Conservation (phyloP, 2,329 filamentous ascomycete species). For the Penicillium sp. region DNA sequence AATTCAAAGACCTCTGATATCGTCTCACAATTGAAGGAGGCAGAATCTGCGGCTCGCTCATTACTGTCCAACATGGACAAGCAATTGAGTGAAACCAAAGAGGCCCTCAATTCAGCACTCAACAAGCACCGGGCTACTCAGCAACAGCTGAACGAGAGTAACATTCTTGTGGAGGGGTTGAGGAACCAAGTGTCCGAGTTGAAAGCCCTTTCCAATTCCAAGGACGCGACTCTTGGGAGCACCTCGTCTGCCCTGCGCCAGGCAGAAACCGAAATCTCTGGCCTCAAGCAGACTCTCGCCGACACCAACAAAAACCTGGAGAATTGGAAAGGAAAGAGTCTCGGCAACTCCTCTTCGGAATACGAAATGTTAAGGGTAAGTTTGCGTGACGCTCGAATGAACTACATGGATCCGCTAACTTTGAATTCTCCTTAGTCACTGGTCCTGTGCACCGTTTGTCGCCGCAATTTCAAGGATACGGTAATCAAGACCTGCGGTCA, state of each 20-base stretch:
- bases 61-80: slow-evolving; percentile 85
- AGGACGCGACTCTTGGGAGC: slow-evolving; percentile 66
- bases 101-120: slow-evolving; percentile 68
- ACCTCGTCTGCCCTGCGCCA: slow-evolving; percentile 62
- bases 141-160: slow-evolving; percentile 66
- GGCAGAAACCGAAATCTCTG: slow-evolving; percentile 71
- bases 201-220: slow-evolving; percentile 68
- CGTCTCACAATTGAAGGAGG: slow-evolving; percentile 87
- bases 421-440: slow-evolving; percentile 54
- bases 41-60: slow-evolving; percentile 72
- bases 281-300: slow-evolving; percentile 72
- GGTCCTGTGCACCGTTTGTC: slow-evolving; percentile 88
- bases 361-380: slow-evolving; percentile 83
- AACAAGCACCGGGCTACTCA: slow-evolving; percentile 74
- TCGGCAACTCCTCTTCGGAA: slow-evolving; percentile 76
- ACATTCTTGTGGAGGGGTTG: slow-evolving; percentile 67
- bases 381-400: slow-evolving; percentile 23
- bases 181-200: slow-evolving; percentile 75
- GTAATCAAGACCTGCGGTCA: slow-evolving; percentile 92
- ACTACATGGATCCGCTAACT: slow-evolving; percentile 14
- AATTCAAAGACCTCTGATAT: slow-evolving; percentile 91
- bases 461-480: slow-evolving; percentile 90
- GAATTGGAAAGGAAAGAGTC: slow-evolving; percentile 76
- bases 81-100: slow-evolving; percentile 78
- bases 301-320: slow-evolving; percentile 80